Conservation (phyloP, 2,329 filamentous ascomycete species). For the Verticillium longisporum region DNA sequence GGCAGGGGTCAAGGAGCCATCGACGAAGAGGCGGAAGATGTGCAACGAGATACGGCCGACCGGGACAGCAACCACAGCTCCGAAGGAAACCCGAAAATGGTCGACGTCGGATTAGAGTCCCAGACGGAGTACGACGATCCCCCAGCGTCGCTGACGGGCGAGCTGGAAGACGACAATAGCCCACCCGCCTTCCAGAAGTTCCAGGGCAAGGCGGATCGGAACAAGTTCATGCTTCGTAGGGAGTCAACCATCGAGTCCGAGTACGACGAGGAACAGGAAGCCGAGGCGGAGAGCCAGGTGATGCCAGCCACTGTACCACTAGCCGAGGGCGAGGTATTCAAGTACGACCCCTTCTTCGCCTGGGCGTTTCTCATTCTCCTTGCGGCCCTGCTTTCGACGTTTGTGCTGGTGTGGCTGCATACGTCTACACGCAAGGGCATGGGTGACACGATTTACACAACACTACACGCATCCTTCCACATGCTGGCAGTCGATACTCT, state of each 20-base stretch:
- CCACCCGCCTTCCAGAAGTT: slow-evolving; percentile 60
- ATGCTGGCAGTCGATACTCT: slow-evolving; percentile 87
- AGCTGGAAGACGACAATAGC: slow-evolving; percentile 33
- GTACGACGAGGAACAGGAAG: slow-evolving; percentile 23
- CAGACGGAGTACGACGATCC: slow-evolving; percentile 53
- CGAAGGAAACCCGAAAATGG: slow-evolving; percentile 59
- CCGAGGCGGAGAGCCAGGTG: slow-evolving; percentile 25
- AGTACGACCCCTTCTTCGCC: slow-evolving; percentile 86
- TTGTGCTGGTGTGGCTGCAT: slow-evolving; percentile 83
- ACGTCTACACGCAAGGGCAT: slow-evolving; percentile 70
- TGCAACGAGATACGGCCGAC: slow-evolving; percentile 24
- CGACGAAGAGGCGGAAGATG: slow-evolving; percentile 36
- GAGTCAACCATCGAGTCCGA: slow-evolving; percentile 42
- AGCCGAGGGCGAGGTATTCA: slow-evolving; percentile 61
- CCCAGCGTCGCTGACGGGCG: slow-evolving; percentile 50
- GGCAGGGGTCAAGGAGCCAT: slow-evolving; percentile 20
- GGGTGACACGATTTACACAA: slow-evolving; percentile 92
- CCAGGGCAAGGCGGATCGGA: slow-evolving; percentile 28
- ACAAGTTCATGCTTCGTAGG: slow-evolving; percentile 32
- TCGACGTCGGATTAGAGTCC: slow-evolving; percentile 78
- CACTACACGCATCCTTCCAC: slow-evolving; percentile 78
- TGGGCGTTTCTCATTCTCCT: slow-evolving; percentile 82
- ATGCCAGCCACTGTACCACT: slow-evolving; percentile 40
- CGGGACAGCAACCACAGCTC: slow-evolving; percentile 19
- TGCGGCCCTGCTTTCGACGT: slow-evolving; percentile 79